Conservation (phyloP, 805 yeast species). For the Candida silvicultrix region DNA sequence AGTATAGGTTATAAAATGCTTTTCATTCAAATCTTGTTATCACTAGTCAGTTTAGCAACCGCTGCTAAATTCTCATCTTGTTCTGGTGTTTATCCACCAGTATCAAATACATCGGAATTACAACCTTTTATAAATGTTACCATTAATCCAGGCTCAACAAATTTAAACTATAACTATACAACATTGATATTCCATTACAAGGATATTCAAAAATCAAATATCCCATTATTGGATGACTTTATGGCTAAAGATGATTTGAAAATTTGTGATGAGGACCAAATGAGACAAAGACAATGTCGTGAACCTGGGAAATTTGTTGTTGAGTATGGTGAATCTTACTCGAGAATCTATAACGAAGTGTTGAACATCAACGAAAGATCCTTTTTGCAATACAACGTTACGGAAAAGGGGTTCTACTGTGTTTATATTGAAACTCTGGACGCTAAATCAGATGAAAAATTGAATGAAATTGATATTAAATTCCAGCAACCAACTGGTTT, state of each 20-base stretch:
- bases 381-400: background rate
- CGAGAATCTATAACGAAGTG: background rate
- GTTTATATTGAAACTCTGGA: background rate
- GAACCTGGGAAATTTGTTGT: conserved; percentile 1
- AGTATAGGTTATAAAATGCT: too few relatives aligned
- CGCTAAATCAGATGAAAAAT: background rate
- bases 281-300: background rate
- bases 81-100: background rate
- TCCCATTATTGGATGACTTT: background rate
- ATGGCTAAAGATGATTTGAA: background rate
- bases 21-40: background rate
- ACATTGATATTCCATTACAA: background rate
- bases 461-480: background rate
- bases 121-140: conserved; percentile 1
- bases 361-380: background rate
- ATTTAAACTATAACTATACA: background rate
- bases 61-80: background rate
- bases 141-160: background rate
- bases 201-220: background rate
- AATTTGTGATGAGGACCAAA: background rate
- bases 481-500: conserved; percentile 1
- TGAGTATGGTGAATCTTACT: background rate
- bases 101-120: background rate
- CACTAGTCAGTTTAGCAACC: background rate
- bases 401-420: conserved; percentile 1